phyloP scores from a whole-genome alignment of 2,329 filamentous ascomycete genomes.

The Colletotrichum kahawae region DNA sequence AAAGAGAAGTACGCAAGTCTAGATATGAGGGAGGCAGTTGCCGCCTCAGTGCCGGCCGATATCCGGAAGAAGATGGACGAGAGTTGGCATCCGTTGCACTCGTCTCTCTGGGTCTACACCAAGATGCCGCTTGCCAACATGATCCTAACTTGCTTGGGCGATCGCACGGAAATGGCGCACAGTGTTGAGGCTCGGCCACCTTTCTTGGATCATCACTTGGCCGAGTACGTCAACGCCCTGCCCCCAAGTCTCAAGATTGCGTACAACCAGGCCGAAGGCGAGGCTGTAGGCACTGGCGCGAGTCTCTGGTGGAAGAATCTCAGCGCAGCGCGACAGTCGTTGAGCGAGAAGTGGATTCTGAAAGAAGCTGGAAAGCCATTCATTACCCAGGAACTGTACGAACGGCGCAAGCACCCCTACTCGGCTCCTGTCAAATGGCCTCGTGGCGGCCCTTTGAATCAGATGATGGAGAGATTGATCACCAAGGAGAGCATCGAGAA shows the following conservation, averaged over 20 bases:
- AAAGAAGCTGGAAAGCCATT: conserved; percentile 40
- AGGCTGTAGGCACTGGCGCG: neutral
- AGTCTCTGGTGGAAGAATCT: conserved; percentile 19
- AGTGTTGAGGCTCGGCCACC: conserved; percentile 38
- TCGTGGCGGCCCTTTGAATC: conserved; percentile 46
- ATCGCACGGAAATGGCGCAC: conserved; percentile 42
- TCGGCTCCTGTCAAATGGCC: conserved; percentile 48
- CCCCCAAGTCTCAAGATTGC: conserved; percentile 10
- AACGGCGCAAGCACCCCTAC: conserved; percentile 53
- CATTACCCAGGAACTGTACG: conserved; percentile 56
- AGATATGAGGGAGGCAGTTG: neutral
- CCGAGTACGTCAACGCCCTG: conserved; percentile 28
- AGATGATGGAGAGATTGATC: conserved; percentile 32
- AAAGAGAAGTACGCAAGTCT: neutral
- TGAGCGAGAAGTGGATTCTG: conserved; percentile 55
- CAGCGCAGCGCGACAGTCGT: conserved; percentile 21
- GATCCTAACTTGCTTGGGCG: conserved; percentile 34
- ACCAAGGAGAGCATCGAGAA: conserved; percentile 39
- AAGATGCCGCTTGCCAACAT: conserved; percentile 28
- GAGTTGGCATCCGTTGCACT: conserved; percentile 34
- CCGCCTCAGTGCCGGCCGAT: conserved; percentile 8
- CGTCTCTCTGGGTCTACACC: conserved; percentile 29
- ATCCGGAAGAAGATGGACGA: conserved; percentile 26
- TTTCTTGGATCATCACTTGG: conserved; percentile 37
- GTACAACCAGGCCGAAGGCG: neutral